These are phyloP conservation scores for Trypanosoma cruzi DNA, from an alignment of 208 protist genomes.

Conservation along the genomic window DNA sequence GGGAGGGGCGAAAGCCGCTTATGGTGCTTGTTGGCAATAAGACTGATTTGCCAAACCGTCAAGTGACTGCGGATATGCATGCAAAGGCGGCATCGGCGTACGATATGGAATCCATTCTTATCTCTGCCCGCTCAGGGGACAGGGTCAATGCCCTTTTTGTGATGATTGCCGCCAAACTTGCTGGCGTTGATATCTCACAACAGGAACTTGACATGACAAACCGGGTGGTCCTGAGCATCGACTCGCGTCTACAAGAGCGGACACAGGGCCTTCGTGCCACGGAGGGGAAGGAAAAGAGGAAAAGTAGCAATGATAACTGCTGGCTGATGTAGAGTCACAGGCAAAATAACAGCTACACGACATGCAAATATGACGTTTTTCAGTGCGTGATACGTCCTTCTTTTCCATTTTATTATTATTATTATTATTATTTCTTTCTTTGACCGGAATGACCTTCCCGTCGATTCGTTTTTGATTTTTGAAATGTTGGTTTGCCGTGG, in stretches of 20 bases:
- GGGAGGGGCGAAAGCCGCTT: conserved; percentile 35
- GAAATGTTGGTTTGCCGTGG: background rate
- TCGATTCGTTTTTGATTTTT: no score
- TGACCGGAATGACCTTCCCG: no score
- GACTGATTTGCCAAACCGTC: conserved; percentile 86
- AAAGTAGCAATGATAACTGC: conserved; percentile 40
- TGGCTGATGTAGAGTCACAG: conserved; percentile 38
- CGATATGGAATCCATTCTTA: conserved; percentile 47
- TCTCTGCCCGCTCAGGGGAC: conserved; percentile 94
- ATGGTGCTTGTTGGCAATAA: conserved; percentile 94
- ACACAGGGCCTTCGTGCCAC: conserved; percentile 9
- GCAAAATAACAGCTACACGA: background rate
- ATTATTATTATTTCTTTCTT: background rate
- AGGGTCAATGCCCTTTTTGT: conserved; percentile 85
- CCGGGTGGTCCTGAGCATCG: conserved; percentile 48
- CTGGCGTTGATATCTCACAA: conserved; percentile 69
- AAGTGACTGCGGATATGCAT: conserved; percentile 77
- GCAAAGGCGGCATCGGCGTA: conserved; percentile 48
- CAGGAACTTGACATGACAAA: conserved; percentile 75
- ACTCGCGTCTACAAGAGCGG: conserved; percentile 30
- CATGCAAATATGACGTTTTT: conserved; percentile 25
- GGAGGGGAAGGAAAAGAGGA: conserved; percentile 19
- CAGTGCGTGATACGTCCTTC: conserved; percentile 5
- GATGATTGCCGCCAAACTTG: conserved; percentile 84
- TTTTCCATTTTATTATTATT: background rate